Evolutionary conservation across 2,329 filamentous ascomycete genomes (phyloP).

Genomic region (Colletotrichum noveboracense): DNA sequence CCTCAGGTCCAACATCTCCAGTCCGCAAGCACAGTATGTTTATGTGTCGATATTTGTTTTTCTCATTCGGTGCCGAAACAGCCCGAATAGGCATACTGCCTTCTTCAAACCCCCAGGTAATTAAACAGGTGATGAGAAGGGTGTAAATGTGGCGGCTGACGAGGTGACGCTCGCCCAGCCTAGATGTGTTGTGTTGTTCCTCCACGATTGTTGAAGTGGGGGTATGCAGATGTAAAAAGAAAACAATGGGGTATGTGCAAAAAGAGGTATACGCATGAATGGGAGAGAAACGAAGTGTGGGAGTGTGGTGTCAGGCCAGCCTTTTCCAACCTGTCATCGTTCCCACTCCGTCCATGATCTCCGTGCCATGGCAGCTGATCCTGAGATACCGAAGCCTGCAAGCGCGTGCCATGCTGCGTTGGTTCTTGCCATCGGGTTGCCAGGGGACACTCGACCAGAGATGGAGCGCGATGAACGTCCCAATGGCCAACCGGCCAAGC

Average conservation of each 20-base stretch:
- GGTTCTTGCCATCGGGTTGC: not conserved
- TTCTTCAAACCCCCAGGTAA: not conserved
- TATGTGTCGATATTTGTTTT: not conserved
- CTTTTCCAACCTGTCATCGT: constrained; percentile 14
- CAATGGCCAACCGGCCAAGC: not conserved
- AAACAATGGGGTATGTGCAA: constrained; percentile 20
- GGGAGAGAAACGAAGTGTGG: constrained; percentile 13
- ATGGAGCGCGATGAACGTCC: not conserved
- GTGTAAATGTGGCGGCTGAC: constrained; percentile 1
- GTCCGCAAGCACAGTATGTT: not conserved
- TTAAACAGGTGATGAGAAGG: constrained; percentile 15
- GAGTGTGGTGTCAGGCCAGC: constrained; percentile 19
- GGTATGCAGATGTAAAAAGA: constrained; percentile 10
- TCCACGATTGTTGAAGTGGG: constrained; percentile 22
- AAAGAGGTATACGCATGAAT: constrained; percentile 20
- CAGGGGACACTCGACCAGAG: not conserved
- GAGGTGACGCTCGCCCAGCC: constrained; percentile 13
- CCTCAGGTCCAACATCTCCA: not conserved
- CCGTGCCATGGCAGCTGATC: not conserved
- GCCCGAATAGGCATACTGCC: not conserved
- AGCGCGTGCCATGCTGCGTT: not conserved
- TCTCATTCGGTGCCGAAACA: not conserved
- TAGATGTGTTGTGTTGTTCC: constrained; percentile 5
- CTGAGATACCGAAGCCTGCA: not conserved
- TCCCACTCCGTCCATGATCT: not conserved